Evolutionary conservation across 179 eudicot genomes (phyloP), one percentile per base, ranked within the genome.

Genomic region (Beta corolliflora): DNA sequence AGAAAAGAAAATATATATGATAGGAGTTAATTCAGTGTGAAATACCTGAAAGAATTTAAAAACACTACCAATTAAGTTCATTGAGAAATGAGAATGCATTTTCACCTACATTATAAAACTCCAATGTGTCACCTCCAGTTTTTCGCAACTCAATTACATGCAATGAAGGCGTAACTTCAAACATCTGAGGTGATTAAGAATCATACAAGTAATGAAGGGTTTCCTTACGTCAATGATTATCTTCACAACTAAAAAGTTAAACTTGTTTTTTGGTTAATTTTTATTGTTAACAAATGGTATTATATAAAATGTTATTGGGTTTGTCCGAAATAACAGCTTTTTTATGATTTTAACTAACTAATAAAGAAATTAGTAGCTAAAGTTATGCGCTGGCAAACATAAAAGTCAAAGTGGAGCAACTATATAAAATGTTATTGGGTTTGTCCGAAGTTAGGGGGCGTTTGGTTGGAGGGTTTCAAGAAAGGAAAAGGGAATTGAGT

Each of bases 91-190:
- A 23, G 74, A 73, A 52, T 19, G 63, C 25, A 18, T 64, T 59
- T 14, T 54, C 29, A 66, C 69, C 9, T 86, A 89, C 98, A 88
- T 88, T 88, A 82, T 93, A 95, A 85, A 88, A 93, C 85, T 95
- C 99, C 70, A 95, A 86, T 61, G 99, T 95, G 82, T 95, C 99
- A 50, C 99, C 99, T 56, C 93, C 91, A 52, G 95, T 83, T 85
- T 95, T 95, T 77, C 97, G 97, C 86, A 95, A 86, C 89, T 92
- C 95, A 78, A 95, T 98, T 84, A 95, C 90, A 80, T 90, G 88
- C 81, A 95, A 91, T 48, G 98, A 91, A 44, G 99, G 99, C 75
- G 99, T 95, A 81, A 95, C 98, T 85, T 93, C 97, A 71, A 91
- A 95, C 74, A 95, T 90, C 99, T 95, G 90, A 63, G 55, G 53